Evolutionary conservation across 176 grass and related monocot genomes (phyloP).

Genomic region (Bromus sterilis): DNA sequence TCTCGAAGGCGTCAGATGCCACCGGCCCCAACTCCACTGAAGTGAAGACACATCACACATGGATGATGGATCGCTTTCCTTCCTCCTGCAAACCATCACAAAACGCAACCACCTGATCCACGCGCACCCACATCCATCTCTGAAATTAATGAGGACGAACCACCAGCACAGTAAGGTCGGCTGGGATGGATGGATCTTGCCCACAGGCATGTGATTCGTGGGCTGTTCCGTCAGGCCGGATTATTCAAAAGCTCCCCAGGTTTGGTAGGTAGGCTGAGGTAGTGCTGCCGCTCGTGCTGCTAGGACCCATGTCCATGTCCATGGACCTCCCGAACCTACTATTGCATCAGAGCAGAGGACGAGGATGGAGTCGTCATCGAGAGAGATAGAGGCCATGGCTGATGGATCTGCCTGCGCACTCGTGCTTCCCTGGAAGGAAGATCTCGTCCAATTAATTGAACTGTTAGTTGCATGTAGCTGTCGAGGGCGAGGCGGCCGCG

Average conservation of each 20-base stretch:
- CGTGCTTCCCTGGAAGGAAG: background rate
- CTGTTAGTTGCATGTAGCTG: background rate
- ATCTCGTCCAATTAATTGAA: background rate
- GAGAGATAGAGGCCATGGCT: too few relatives aligned
- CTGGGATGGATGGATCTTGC: background rate
- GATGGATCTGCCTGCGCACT: too few relatives aligned
- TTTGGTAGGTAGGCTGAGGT: conserved; percentile 4
- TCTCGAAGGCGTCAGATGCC: background rate
- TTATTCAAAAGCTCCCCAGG: background rate
- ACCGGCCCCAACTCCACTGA: background rate
- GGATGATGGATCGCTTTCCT: background rate
- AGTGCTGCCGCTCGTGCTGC: background rate
- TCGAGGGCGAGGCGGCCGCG: background rate
- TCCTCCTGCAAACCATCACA: background rate
- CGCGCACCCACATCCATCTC: background rate
- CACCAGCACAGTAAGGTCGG: background rate
- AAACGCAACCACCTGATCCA: background rate
- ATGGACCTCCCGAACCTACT: background rate
- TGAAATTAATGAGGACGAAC: background rate
- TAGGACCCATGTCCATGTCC: conserved; percentile 13
- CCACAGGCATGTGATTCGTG: background rate
- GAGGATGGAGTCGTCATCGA: background rate
- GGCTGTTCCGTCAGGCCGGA: background rate
- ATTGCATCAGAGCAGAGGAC: background rate
- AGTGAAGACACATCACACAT: background rate